Evolutionary conservation across 2,329 filamentous ascomycete species (phyloP), one percentile per base, ranked within the genome.

Genomic region (Thermomyces lanuginosus): DNA sequence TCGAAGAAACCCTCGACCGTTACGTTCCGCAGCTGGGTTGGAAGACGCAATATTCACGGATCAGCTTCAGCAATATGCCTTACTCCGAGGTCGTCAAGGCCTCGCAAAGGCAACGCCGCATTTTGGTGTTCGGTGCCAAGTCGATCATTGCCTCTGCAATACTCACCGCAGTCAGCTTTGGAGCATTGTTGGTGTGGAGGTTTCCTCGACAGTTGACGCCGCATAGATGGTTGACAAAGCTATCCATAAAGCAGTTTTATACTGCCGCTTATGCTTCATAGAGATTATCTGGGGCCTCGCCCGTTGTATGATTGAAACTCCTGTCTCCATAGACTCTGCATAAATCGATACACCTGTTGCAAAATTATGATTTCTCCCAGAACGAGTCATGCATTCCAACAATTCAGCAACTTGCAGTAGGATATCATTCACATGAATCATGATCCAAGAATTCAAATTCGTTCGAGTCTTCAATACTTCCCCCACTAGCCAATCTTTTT

Each of bases 51-150:
- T 98, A 98, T 48, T 73, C 78, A 1, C 68, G 86, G 11, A 76
- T 98, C 6, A 92, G 83, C 39, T 98, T 98, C 49, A 81, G 81
- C 32, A 93, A 92, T 43, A 77, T 92, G 55, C 62, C 79, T 11
- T 98, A 98, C 51, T 80, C 78, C 1, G 76, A 91, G 34, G 78
- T 95, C 3, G 66, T 82, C 17, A 60, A 57, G 20, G 69, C 66
- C 37, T 81, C 76, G 30, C 66, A 76, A 29, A 55, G 66, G 29
- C 83, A 92, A 49, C 72, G 76, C 2, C 58, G 56, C 35, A 50
- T 77, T 4, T 53, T 83, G 16, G 52, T 67, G 23, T 36, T 48
- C 5, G 41, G 45, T 4, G 27, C 56, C 16, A 36, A 40, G 2
- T 41, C 44, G 8, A 42, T 38, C 2, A 22, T 53, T 8, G 28